Evolutionary conservation across 495 filamentous ascomycete genomes (phyloP).

Genomic region (Penicillium herquei): DNA sequence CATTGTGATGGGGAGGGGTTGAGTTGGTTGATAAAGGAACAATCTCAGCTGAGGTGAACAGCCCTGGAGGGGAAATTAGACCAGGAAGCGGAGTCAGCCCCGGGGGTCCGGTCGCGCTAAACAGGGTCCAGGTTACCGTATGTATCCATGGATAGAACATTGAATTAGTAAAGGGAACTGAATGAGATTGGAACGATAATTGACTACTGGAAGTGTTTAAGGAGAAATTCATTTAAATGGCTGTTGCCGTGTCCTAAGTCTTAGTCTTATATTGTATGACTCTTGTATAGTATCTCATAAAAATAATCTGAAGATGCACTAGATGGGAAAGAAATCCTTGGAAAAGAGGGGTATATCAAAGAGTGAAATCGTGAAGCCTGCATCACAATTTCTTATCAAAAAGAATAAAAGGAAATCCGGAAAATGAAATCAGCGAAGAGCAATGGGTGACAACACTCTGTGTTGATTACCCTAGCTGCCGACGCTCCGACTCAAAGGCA

Average conservation of each 20-base stretch:
- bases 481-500: conserved; percentile 42
- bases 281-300: not conserved
- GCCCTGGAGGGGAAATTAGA: too few relatives aligned
- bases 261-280: not conserved
- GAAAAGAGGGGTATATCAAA: not conserved
- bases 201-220: too few relatives aligned
- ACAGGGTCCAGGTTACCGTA: too few relatives aligned
- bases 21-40: not conserved
- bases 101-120: too few relatives aligned
- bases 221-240: too few relatives aligned
- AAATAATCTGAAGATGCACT: not conserved
- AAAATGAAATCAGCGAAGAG: not conserved
- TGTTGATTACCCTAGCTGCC: conserved; percentile 14
- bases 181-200: too few relatives aligned
- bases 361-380: conserved; percentile 1
- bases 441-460: not conserved
- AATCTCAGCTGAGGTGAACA: not conserved
- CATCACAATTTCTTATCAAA: not conserved
- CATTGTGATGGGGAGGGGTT: not conserved
- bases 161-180: too few relatives aligned
- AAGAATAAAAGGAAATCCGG: not conserved
- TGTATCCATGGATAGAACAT: too few relatives aligned
- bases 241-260: not conserved
- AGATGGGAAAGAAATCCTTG: not conserved
- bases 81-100: too few relatives aligned